Evolutionary conservation across 257 asterid species (phyloP).

Genomic region (Solanum chmielewskii): DNA sequence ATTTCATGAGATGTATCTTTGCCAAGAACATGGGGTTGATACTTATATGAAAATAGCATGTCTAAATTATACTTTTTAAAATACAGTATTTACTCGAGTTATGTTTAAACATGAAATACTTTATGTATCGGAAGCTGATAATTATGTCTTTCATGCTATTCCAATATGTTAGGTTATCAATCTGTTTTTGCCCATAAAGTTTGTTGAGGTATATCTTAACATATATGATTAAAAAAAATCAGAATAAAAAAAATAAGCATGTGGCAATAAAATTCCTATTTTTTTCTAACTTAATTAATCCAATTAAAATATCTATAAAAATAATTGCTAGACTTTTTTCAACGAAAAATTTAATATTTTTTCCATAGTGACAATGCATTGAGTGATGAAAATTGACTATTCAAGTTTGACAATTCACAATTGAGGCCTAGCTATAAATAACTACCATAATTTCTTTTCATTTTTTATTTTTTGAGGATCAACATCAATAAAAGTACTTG

Average conservation of each 20-base stretch:
- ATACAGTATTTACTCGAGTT: not conserved
- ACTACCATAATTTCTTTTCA: not conserved
- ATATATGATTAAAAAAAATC: not conserved
- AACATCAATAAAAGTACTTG: not conserved
- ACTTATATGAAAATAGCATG: not conserved
- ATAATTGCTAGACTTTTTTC: no score
- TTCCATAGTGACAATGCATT: not conserved
- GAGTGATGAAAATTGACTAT: not conserved
- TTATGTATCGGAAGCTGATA: fast-evolving
- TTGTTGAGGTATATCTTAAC: not conserved
- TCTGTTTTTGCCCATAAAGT: not conserved
- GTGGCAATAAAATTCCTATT: not conserved
- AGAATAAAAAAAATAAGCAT: not conserved
- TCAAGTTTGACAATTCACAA: not conserved
- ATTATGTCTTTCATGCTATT: not conserved
- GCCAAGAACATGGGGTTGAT: not conserved
- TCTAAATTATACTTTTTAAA: not conserved
- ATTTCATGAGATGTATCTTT: not conserved
- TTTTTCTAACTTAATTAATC: no score
- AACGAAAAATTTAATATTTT: no score
- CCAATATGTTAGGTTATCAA: not conserved
- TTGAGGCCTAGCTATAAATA: not conserved
- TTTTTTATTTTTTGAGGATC: not conserved
- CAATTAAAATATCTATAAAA: no score
- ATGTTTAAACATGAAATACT: not conserved